Evolutionary conservation across 83 land plant species (phyloP).

Genomic region (Isoetes engelmannii): DNA sequence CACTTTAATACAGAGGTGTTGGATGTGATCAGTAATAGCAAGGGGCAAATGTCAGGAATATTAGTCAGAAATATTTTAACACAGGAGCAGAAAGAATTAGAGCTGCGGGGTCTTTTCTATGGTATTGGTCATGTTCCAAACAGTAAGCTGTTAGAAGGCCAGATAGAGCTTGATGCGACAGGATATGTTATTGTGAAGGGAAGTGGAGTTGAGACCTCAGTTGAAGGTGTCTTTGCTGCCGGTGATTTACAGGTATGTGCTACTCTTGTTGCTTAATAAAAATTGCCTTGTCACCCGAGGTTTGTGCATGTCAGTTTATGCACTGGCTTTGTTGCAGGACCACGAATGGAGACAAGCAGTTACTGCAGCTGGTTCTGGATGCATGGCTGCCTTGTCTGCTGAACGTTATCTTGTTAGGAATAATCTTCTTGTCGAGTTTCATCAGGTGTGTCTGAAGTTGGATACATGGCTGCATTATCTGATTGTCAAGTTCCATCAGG

Average conservation of each 20-base stretch:
- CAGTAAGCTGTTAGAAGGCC: slow-evolving; percentile 82
- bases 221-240: slow-evolving; percentile 95
- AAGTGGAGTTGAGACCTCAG: slow-evolving; percentile 72
- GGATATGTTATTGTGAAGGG: slow-evolving; percentile 73
- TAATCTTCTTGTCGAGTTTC: slow-evolving; percentile 88
- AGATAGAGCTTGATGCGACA: slow-evolving; percentile 67
- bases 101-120: slow-evolving; percentile 80
- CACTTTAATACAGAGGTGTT: slow-evolving; percentile 81
- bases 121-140: slow-evolving; percentile 94
- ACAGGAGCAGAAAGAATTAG: slow-evolving; percentile 52
- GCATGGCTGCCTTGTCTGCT: slow-evolving; percentile 84
- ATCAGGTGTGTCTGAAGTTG: slow-evolving; percentile 50
- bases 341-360: slow-evolving; percentile 98
- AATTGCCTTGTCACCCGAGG: not conserved
- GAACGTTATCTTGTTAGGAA: slow-evolving; percentile 74
- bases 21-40: slow-evolving; percentile 69
- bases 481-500: too few relatives aligned
- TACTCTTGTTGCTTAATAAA: not conserved
- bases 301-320: not conserved
- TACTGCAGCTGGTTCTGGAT: slow-evolving; percentile 97
- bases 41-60: slow-evolving; percentile 85
- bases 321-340: slow-evolving; percentile 41
- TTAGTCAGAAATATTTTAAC: slow-evolving; percentile 40
- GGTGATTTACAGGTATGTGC: slow-evolving; percentile 89
- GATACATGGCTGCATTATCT: not conserved